Evolutionary conservation across 352 stramenopile genomes (phyloP), one percentile per base, ranked within the genome.

Genomic region (Elongisporangium undulatum): DNA sequence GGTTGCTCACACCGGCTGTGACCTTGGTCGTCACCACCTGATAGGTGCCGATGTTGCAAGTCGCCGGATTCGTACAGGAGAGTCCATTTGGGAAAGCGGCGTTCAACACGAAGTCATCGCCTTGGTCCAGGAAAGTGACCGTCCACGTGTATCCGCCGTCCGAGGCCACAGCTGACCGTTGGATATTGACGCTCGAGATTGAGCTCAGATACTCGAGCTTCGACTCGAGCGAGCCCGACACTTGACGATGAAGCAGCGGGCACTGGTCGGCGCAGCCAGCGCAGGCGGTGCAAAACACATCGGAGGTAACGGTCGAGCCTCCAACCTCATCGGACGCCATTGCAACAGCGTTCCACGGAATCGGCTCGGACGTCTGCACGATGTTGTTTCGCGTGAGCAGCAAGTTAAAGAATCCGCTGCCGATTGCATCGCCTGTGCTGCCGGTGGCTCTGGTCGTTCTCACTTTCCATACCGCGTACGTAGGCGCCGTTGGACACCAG

Each of bases 271-370:
- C 77, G 23, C 75, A 89, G 6, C 24, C 61, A 1, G 67, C 50
- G 41, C 85, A 92, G 23, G 61, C 48, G 0, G 75, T 87, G 39
- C 85, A 94, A 49, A 92, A 94, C 1, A 94, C 67, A 4, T 74
- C 69, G 0, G 84, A 90, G 1, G 56, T 56, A 4, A 64, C 59
- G 2, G 68, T 58, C 1, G 54, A 58, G 17, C 83, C 85, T 12
- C 85, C 84, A 0, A 74, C 62, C 59, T 98, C 96, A 15, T 97
- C 86, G 15, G 56, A 75, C 0, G 90, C 76, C 26, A 85, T 75
- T 1, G 91, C 89, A 20, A 96, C 89, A 8, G 95, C 94, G 68
- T 99, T 85, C 76, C 94, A 98, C 20, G 93, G 87, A 61, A 99
- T 98, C 15, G 88, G 79, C 50, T 97, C 72, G 7, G 82, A 87